Evolutionary conservation across 495 filamentous ascomycete species (phyloP).

Genomic region (Amphirosellinia nigrospora): DNA sequence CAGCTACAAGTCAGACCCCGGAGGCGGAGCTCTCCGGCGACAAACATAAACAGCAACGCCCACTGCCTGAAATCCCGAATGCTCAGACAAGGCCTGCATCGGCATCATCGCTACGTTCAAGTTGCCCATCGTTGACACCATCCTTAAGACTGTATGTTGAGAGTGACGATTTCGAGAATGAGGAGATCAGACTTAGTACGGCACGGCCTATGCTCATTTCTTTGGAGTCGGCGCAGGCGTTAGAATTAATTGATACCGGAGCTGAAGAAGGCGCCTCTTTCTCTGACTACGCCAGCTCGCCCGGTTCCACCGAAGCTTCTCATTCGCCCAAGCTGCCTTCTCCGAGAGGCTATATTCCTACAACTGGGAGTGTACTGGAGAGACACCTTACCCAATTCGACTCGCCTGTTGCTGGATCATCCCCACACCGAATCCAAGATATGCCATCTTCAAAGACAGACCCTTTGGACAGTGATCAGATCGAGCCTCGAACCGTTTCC

Average conservation of each 20-base stretch:
- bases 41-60: constrained; percentile 41
- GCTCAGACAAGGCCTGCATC: constrained; percentile 33
- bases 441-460: constrained; percentile 20
- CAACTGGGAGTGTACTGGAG: constrained; percentile 45
- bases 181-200: constrained; percentile 42
- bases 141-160: constrained; percentile 49
- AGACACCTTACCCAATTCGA: constrained; percentile 39
- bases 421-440: constrained; percentile 26
- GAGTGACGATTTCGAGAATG: constrained; percentile 46
- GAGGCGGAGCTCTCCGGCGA: constrained; percentile 34
- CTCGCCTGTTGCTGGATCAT: constrained; percentile 29
- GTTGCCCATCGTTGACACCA: constrained; percentile 47
- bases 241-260: constrained; percentile 29
- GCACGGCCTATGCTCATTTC: constrained; percentile 37
- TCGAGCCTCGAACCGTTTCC: constrained; percentile 17
- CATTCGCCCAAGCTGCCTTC: constrained; percentile 34
- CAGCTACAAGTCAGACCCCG: constrained; percentile 29
- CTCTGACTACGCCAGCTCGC: constrained; percentile 46
- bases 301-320: constrained; percentile 35
- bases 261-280: constrained; percentile 35
- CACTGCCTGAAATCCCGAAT: constrained; percentile 49
- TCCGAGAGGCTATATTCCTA: constrained; percentile 41
- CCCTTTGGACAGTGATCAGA: neutral
- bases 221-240: constrained; percentile 34
- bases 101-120: constrained; percentile 30